Conservation (phyloP, 805 yeast genomes). For the Soucietia sequanensis region DNA sequence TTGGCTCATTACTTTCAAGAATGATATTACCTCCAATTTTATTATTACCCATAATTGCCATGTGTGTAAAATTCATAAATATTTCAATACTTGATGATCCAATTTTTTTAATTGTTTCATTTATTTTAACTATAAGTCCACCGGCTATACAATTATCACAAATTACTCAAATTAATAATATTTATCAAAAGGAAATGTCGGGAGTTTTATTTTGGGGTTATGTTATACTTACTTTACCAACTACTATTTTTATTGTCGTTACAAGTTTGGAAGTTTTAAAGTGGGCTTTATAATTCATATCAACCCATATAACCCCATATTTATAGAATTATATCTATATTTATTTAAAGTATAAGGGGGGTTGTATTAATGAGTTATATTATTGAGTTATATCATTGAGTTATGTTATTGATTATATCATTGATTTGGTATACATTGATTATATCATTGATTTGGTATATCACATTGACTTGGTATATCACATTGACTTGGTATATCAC, state of each 20-base stretch:
- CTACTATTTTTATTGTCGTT: conserved; percentile 70
- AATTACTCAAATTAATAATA: conserved; percentile 72
- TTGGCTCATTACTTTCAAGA: conserved; percentile 71
- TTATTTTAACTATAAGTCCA: conserved; percentile 72
- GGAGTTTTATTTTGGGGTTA: conserved; percentile 83
- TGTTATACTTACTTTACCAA: conserved; percentile 71
- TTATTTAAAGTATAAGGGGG: too few relatives aligned
- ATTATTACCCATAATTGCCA: conserved; percentile 63
- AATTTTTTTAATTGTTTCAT: conserved; percentile 72
- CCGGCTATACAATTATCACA: conserved; percentile 85
- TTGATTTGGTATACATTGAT: too few relatives aligned
- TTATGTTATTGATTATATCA: too few relatives aligned
- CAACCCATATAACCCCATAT: too few relatives aligned
- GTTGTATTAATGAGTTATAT: too few relatives aligned
- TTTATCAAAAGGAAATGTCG: conserved; percentile 79
- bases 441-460: too few relatives aligned
- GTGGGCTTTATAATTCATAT: conserved; percentile 44
- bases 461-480: too few relatives aligned
- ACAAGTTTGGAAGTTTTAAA: conserved; percentile 60
- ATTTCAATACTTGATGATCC: conserved; percentile 78
- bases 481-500: too few relatives aligned
- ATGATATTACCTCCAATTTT: conserved; percentile 76
- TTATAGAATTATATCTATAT: too few relatives aligned
- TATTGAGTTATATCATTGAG: too few relatives aligned
- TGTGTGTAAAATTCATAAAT: conserved; percentile 60